Base-by-base conservation (phyloP, 2,329 filamentous ascomycete species). In the Fusarium scirpi region DNA sequence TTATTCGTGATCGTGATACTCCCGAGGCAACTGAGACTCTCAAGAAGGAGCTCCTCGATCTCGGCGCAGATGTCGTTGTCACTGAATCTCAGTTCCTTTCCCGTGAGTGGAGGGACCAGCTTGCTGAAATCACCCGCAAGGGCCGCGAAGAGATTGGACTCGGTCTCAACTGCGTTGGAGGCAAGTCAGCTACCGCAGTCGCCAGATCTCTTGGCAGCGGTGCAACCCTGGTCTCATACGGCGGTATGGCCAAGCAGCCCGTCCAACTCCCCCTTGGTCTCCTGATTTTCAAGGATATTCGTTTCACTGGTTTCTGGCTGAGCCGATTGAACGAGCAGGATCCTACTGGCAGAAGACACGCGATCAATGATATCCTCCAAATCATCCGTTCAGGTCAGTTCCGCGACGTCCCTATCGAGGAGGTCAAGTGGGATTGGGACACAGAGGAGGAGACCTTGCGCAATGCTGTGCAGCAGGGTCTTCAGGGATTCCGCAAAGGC, bases 251-350 rank as follows among this genome's bases (percentile, higher is more conserved):
- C 34, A 92, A 92, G 78, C 91, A 97, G 82, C 94, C 95, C 1
- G 87, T 98, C 27, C 85, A 87, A 9, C 82, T 98, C 66, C 94
- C 95, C 0, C 92, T 94, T 1, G 92, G 92, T 0, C 84, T 97
- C 72, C 84, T 98, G 64, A 99, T 99, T 74, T 99, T 99, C 84
- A 96, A 95, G 80, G 90, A 98, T 74, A 86, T 98, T 55, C 86
- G 89, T 54, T 97, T 98, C 77, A 87, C 93, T 67, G 97, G 96
- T 7, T 99, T 98, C 81, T 99, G 96, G 96, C 90, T 98, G 25
- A 96, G 92, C 77, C 89, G 87, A 65, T 98, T 96, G 95, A 93
- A 92, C 49, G 91, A 94, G 77, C 83, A 86, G 68, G 86, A 98
- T 74, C 87, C 90, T 0, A 85, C 86, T 8, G 90, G 91, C 64